phyloP scores from a whole-genome alignment of 148 eudicot species.

The Salicornia ramosissima region DNA sequence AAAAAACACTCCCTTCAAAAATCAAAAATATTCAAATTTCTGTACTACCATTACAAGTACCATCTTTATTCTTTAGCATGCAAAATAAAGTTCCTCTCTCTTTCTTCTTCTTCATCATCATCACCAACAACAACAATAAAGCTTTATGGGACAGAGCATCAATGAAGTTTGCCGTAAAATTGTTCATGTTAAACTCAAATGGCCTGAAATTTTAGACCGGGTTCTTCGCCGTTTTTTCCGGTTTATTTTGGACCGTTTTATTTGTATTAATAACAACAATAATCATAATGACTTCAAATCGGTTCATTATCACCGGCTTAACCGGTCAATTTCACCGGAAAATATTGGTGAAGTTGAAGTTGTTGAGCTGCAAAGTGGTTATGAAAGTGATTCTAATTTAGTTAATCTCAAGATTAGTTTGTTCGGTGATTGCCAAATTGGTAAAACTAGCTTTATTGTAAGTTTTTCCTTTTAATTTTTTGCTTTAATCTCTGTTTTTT shows the following conservation, averaged over 20 bases:
- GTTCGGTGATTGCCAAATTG: constrained; percentile 69
- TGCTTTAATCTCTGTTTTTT: background rate
- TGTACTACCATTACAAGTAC: too few species aligned
- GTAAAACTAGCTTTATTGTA: constrained; percentile 84
- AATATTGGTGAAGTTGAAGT: constrained; percentile 26
- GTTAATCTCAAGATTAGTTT: constrained; percentile 65
- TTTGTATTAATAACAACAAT: constrained; percentile 36
- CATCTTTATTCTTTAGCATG: background rate
- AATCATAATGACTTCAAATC: constrained; percentile 10
- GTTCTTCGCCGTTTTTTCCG: constrained; percentile 45
- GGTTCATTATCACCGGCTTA: constrained; percentile 36
- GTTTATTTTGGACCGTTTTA: constrained; percentile 52
- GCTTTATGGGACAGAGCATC: constrained; percentile 25
- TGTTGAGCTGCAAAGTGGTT: constrained; percentile 29
- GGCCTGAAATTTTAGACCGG: constrained; percentile 29
- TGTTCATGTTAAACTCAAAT: constrained; percentile 39
- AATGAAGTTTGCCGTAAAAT: constrained; percentile 53
- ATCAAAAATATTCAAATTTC: too few species aligned
- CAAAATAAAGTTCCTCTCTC: background rate
- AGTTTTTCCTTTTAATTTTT: constrained; percentile 16
- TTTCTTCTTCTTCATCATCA: background rate
- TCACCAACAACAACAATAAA: background rate
- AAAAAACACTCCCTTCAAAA: too few species aligned
- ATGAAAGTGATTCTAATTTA: constrained; percentile 72
- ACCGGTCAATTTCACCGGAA: constrained; percentile 19